Evolutionary conservation across 768 basidiomycete genomes (phyloP).

Genomic region (Suillus fuscotomentosus): DNA sequence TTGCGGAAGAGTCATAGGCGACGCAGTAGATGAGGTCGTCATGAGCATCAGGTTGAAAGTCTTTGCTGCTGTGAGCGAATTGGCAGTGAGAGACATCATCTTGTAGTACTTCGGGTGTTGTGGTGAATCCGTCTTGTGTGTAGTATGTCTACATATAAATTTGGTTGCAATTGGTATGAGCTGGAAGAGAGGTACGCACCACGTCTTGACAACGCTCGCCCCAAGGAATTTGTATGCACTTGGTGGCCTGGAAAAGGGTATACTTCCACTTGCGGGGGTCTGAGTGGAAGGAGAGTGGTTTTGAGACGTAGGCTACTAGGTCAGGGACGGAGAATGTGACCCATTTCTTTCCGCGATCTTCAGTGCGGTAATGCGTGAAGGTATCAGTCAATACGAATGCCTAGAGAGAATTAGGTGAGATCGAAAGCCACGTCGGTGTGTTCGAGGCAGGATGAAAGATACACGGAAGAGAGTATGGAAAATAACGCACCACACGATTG

Average conservation of each 20-base stretch:
- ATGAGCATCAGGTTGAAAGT: conserved; percentile 77
- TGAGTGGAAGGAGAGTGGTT: conserved; percentile 87
- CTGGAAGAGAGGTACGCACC: conserved; percentile 33
- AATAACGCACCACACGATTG: conserved; percentile 59
- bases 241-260: conserved; percentile 77
- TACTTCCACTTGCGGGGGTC: conserved; percentile 65
- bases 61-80: conserved; percentile 84
- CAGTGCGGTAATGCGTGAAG: conserved; percentile 81
- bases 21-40: conserved; percentile 84
- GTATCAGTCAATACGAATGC: conserved; percentile 81
- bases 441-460: background rate
- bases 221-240: conserved; percentile 58
- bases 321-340: conserved; percentile 74
- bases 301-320: conserved; percentile 36
- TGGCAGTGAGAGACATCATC: conserved; percentile 74
- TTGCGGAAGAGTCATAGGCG: conserved; percentile 66
- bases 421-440: background rate
- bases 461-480: background rate
- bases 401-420: conserved; percentile 37
- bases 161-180: conserved; percentile 4
- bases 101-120: conserved; percentile 57
- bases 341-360: conserved; percentile 88
- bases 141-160: conserved; percentile 69
- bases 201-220: conserved; percentile 65
- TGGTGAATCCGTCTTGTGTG: conserved; percentile 80